phyloP scores from a whole-genome alignment of 2,329 filamentous ascomycete species.

The Colletotrichum lentis region DNA sequence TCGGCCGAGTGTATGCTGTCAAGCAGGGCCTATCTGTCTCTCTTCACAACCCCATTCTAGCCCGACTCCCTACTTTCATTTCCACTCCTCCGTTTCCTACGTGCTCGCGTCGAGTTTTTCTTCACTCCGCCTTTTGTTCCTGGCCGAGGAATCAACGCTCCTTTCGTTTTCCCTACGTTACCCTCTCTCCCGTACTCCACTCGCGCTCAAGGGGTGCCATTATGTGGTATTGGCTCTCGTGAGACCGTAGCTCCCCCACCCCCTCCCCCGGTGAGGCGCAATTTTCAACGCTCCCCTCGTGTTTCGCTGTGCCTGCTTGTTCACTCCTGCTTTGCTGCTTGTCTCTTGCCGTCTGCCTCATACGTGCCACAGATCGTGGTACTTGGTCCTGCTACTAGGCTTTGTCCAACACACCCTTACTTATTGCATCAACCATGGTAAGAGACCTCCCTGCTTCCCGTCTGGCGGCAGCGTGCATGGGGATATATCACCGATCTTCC shows the following conservation, averaged over 20 bases:
- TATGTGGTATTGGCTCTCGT: conserved; percentile 47
- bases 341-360: conserved; percentile 47
- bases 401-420: conserved; percentile 51
- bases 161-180: conserved; percentile 35
- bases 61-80: conserved; percentile 36
- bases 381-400: conserved; percentile 46
- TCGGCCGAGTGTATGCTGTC: conserved; percentile 35
- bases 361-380: conserved; percentile 50
- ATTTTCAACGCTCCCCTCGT: conserved; percentile 40
- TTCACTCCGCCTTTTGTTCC: conserved; percentile 30
- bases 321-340: conserved; percentile 35
- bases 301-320: conserved; percentile 39
- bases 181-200: conserved; percentile 38
- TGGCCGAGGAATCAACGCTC: conserved; percentile 36
- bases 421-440: conserved; percentile 59
- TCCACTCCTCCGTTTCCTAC: conserved; percentile 30
- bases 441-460: conserved; percentile 51
- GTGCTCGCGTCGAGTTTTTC: conserved; percentile 23
- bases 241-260: conserved; percentile 43
- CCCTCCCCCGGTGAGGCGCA: conserved; percentile 41
- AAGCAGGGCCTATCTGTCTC: conserved; percentile 34
- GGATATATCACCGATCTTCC: conserved; percentile 53
- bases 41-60: conserved; percentile 35
- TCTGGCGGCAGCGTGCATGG: conserved; percentile 55
- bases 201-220: conserved; percentile 38